Base-by-base conservation (phyloP, 805 yeast species). In the Saccharomyces paradoxus region DNA sequence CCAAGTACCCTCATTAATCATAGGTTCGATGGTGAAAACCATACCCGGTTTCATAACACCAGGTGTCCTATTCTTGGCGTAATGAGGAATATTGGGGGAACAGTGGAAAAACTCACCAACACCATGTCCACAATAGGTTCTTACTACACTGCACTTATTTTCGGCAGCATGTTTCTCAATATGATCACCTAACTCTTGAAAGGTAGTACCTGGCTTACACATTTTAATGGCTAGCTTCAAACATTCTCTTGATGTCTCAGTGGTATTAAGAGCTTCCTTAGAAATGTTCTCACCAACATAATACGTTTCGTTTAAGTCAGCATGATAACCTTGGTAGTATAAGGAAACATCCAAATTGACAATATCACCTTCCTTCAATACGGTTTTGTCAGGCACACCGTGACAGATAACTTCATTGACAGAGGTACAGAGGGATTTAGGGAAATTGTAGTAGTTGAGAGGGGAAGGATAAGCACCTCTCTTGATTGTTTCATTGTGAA, bases 11-110 rank as follows among this genome's bases (percentile, higher is more conserved):
- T 83, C 75, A 67, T 89, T 87, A 61, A 94, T 81, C 99, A 94
- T 94, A 49, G 99, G 99, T 73, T 94, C 99, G 55, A 94, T 89
- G 24, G 99, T 94, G 77, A 94, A 94, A 13, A 88, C 89, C 86
- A 91, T 87, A 24, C 99, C 99, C 24, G 96, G 92, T 69, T 89
- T 89, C 75, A 94, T 91, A 48, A 89, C 83, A 56, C 99, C 99
- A 49, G 91, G 78, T 7, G 96, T 88, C 74, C 92, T 92, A 74
- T 91, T 94, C 63, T 83, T 85, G 24, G 94, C 96, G 67, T 94
- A 94, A 71, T 94, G 99, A 2, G 97, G 96, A 53, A 94, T 81
- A 62, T 84, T 87, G 41, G 99, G 99, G 49, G 89, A 85, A 64
- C 91, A 82, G 71, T 94, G 99, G 83, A 94, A 94, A 59, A 83